Conservation (phyloP, 2,329 filamentous ascomycete species). For the Plectosphaerella sp. region DNA sequence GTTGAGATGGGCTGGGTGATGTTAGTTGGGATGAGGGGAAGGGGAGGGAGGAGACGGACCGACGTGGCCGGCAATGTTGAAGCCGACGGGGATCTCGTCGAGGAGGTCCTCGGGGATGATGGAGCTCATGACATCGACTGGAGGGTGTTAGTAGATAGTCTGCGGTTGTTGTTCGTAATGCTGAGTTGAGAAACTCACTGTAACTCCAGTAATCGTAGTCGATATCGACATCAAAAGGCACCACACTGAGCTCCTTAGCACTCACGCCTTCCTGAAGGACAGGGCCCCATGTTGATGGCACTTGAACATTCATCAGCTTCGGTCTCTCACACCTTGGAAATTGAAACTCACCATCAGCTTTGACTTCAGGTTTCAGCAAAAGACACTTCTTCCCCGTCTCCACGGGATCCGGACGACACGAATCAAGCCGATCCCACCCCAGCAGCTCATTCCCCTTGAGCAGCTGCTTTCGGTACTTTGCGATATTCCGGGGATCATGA, state of each 20-base stretch:
- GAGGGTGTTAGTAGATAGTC: conserved; percentile 17
- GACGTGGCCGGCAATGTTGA: conserved; percentile 85
- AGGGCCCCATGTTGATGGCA: conserved; percentile 71
- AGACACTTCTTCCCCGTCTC: conserved; percentile 57
- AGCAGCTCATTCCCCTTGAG: conserved; percentile 64
- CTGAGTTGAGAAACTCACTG: conserved; percentile 39
- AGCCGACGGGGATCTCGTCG: conserved; percentile 78
- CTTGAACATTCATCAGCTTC: conserved; percentile 26
- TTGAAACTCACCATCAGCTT: conserved; percentile 39
- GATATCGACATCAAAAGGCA: conserved; percentile 71
- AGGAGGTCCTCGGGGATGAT: conserved; percentile 77
- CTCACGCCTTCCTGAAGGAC: conserved; percentile 65
- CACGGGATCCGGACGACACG: conserved; percentile 60
- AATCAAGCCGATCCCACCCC: conserved; percentile 55
- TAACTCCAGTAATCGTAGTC: conserved; percentile 87
- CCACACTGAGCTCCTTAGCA: conserved; percentile 62
- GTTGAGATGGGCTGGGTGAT: conserved; percentile 70
- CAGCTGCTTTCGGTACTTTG: conserved; percentile 63
- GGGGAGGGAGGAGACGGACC: conserved; percentile 41
- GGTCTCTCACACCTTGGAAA: neutral
- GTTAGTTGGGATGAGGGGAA: neutral
- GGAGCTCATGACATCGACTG: conserved; percentile 76
- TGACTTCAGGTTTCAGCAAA: conserved; percentile 53
- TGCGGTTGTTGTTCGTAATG: too few species aligned
- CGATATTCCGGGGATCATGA: conserved; percentile 70